phyloP scores from a whole-genome alignment of 2,329 filamentous ascomycete genomes.

The Cladosporium sp. region DNA sequence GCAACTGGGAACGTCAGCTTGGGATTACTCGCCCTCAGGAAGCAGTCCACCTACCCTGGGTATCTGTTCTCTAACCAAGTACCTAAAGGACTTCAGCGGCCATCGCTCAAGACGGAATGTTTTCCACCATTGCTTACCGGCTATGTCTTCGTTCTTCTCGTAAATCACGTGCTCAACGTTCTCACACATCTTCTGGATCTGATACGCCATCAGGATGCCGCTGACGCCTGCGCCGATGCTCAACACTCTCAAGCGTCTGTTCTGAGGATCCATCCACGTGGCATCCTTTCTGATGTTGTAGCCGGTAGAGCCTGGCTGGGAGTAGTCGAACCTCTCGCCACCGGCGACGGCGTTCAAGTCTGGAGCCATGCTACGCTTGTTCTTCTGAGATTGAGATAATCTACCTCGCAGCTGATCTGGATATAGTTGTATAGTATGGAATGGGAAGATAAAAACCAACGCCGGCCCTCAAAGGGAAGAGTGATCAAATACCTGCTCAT shows the following conservation, averaged over 20 bases:
- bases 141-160: slow-evolving; percentile 42
- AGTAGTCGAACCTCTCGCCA: slow-evolving; percentile 37
- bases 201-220: slow-evolving; percentile 43
- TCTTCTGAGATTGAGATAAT: neutral
- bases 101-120: neutral
- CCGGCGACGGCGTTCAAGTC: slow-evolving; percentile 35
- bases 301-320: slow-evolving; percentile 37
- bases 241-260: slow-evolving; percentile 41
- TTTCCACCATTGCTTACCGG: slow-evolving; percentile 18
- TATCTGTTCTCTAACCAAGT: slow-evolving; percentile 44
- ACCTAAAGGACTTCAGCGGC: slow-evolving; percentile 23
- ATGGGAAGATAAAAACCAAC: too few relatives aligned
- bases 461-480: too few relatives aligned
- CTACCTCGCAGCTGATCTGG: neutral
- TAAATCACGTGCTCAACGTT: slow-evolving; percentile 45
- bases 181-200: slow-evolving; percentile 40
- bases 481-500: too few relatives aligned
- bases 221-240: slow-evolving; percentile 45
- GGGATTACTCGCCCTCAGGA: neutral
- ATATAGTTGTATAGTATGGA: too few relatives aligned
- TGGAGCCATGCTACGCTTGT: slow-evolving; percentile 32
- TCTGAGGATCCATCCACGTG: slow-evolving; percentile 35
- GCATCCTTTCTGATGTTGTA: slow-evolving; percentile 35
- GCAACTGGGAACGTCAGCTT: slow-evolving; percentile 23
- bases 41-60: slow-evolving; percentile 13